These are phyloP conservation scores for Spergularia marina DNA, from an alignment of 148 eudicot genomes.

Conservation along the genomic window DNA sequence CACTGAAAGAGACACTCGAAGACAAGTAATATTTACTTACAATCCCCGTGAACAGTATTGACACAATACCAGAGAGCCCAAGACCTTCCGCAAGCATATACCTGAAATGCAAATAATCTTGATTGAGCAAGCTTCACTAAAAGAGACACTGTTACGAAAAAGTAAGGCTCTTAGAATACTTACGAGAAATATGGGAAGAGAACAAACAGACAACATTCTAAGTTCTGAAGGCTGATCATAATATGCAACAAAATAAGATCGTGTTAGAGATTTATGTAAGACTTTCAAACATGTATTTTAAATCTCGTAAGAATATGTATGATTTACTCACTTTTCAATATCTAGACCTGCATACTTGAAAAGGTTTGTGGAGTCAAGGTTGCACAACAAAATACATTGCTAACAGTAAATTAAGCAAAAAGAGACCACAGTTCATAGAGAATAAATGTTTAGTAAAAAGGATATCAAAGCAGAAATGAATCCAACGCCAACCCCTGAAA, in stretches of 20 bases:
- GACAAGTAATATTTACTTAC: slow-evolving; percentile 48
- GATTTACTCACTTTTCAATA: slow-evolving; percentile 79
- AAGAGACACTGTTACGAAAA: slow-evolving; percentile 2
- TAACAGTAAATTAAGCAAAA: slow-evolving; percentile 9
- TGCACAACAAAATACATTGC: slow-evolving; percentile 31
- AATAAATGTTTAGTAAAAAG: slow-evolving; percentile 43
- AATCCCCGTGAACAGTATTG: slow-evolving; percentile 97
- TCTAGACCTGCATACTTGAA: slow-evolving; percentile 99
- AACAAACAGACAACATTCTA: slow-evolving; percentile 98
- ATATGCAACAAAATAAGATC: slow-evolving; percentile 19
- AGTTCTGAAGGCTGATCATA: slow-evolving; percentile 86
- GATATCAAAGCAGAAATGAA: slow-evolving; percentile 97
- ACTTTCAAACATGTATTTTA: slow-evolving; percentile 23
- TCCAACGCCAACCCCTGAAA: slow-evolving; percentile 97
- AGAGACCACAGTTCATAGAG: neutral
- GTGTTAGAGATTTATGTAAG: slow-evolving; percentile 11
- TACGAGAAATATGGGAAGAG: slow-evolving; percentile 99
- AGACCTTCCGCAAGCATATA: slow-evolving; percentile 99
- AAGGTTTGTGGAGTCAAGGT: slow-evolving; percentile 88
- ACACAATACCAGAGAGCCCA: slow-evolving; percentile 99
- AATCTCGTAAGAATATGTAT: neutral
- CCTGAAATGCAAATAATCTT: slow-evolving; percentile 34
- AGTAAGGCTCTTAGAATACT: slow-evolving; percentile 28
- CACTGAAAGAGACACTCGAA: slow-evolving; percentile 6
- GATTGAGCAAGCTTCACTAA: slow-evolving; percentile 6